Conservation (phyloP, 495 filamentous ascomycete species). For the Aspergillus bertholletiae region DNA sequence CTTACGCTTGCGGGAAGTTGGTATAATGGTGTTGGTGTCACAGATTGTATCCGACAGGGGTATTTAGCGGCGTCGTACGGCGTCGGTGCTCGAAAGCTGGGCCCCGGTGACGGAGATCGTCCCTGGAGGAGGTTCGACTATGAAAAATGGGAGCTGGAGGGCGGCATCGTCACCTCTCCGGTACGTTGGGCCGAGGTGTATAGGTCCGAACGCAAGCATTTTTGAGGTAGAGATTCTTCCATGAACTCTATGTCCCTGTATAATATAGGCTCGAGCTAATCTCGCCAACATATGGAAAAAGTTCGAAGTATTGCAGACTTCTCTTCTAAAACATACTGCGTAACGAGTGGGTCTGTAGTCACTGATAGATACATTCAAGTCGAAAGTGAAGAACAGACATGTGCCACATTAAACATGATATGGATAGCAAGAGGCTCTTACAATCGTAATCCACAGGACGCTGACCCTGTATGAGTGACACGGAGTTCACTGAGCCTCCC, state of each 20-base stretch:
- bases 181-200: conserved; percentile 15
- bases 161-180: conserved; percentile 34
- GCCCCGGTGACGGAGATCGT: conserved; percentile 10
- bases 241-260: not conserved
- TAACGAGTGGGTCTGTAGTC: not conserved
- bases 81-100: conserved; percentile 29
- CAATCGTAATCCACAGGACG: too few species aligned
- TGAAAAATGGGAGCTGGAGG: conserved; percentile 27
- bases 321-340: not conserved
- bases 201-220: conserved; percentile 4
- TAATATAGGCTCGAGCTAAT: not conserved
- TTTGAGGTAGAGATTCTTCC: not conserved
- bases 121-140: conserved; percentile 20
- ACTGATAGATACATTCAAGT: too few species aligned
- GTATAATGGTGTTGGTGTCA: conserved; percentile 62
- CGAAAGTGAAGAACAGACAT: too few species aligned
- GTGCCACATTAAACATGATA: too few species aligned
- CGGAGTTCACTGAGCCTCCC: not conserved
- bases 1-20: conserved; percentile 77
- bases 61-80: conserved; percentile 35
- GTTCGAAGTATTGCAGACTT: not conserved
- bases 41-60: conserved; percentile 57
- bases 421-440: too few species aligned
- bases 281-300: not conserved
- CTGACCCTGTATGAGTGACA: not conserved